Percentiles rank a stretch among this genome's conserved stretches.
Conservation (phyloP, 2,329 filamentous ascomycete genomes). For the Pseudocercospora crystallina region DNA sequence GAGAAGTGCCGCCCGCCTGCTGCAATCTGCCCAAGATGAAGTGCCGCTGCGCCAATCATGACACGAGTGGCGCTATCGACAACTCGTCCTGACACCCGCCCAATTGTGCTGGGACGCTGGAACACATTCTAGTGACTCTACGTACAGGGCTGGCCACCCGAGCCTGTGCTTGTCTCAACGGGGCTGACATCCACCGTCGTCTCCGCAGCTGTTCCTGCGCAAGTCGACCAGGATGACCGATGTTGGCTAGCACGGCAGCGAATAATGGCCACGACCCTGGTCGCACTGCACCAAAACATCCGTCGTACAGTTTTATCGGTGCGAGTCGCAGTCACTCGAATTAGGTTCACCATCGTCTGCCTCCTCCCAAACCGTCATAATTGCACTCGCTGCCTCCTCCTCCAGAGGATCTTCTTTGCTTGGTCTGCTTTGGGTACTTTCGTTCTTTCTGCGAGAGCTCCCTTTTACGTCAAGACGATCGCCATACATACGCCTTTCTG, state of each 20-base stretch:
- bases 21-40: neutral
- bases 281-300: conserved; percentile 11
- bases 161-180: neutral
- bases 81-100: conserved; percentile 13
- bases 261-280: conserved; percentile 13
- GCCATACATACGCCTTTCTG: conserved; percentile 10
- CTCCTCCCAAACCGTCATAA: conserved; percentile 7
- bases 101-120: conserved; percentile 12
- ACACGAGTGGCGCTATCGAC: conserved; percentile 7
- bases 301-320: conserved; percentile 22
- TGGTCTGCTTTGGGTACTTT: neutral
- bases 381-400: conserved; percentile 1
- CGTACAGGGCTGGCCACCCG: neutral
- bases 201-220: conserved; percentile 23
- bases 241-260: conserved; percentile 8
- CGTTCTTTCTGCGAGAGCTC: neutral
- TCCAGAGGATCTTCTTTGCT: neutral
- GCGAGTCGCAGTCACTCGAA: conserved; percentile 17
- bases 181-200: conserved; percentile 10
- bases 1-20: neutral
- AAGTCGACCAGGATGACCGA: conserved; percentile 13
- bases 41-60: conserved; percentile 1
- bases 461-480: too few species aligned
- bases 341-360: conserved; percentile 5
- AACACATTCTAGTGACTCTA: neutral